phyloP scores from a whole-genome alignment of 2,329 filamentous ascomycete genomes.

The Aureobasidium uvarum region DNA sequence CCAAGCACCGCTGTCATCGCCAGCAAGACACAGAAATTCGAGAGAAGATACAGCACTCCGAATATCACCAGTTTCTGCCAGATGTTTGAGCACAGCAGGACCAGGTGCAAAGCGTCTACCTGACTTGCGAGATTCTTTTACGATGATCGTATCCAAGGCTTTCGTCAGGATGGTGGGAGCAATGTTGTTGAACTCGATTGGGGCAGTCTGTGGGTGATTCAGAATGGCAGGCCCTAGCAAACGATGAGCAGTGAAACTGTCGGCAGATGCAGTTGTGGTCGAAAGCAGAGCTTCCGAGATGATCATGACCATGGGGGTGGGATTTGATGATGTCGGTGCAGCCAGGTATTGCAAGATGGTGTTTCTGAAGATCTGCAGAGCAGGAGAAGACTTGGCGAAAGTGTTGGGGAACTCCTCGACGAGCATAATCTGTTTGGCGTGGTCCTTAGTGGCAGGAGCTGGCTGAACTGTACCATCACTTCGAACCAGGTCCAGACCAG shows the following conservation, averaged over 20 bases:
- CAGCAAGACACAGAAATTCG: conserved; percentile 86
- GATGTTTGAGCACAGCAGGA: conserved; percentile 69
- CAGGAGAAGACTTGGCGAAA: conserved; percentile 46
- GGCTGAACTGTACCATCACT: conserved; percentile 12
- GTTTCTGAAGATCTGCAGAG: conserved; percentile 60
- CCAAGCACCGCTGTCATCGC: conserved; percentile 72
- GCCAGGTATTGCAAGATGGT: conserved; percentile 74
- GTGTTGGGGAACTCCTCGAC: conserved; percentile 54
- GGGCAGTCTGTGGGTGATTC: conserved; percentile 71
- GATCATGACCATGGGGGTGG: conserved; percentile 66
- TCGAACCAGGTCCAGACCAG: conserved; percentile 58
- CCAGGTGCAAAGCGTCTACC: conserved; percentile 73
- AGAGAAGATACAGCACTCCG: conserved; percentile 88
- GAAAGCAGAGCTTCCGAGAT: conserved; percentile 88
- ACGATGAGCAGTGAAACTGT: conserved; percentile 90
- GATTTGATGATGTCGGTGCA: conserved; percentile 36
- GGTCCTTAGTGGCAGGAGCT: conserved; percentile 15
- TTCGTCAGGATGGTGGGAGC: conserved; percentile 82
- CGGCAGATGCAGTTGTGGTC: conserved; percentile 77
- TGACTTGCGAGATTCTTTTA: conserved; percentile 80
- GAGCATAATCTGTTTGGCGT: conserved; percentile 44
- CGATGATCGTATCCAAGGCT: conserved; percentile 75
- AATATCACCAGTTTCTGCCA: conserved; percentile 88
- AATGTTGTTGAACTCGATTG: conserved; percentile 91
- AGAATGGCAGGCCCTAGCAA: conserved; percentile 83